These are phyloP conservation scores for Penicillium capsulatum DNA, from an alignment of 2,329 filamentous ascomycete species.

Conservation along the genomic window DNA sequence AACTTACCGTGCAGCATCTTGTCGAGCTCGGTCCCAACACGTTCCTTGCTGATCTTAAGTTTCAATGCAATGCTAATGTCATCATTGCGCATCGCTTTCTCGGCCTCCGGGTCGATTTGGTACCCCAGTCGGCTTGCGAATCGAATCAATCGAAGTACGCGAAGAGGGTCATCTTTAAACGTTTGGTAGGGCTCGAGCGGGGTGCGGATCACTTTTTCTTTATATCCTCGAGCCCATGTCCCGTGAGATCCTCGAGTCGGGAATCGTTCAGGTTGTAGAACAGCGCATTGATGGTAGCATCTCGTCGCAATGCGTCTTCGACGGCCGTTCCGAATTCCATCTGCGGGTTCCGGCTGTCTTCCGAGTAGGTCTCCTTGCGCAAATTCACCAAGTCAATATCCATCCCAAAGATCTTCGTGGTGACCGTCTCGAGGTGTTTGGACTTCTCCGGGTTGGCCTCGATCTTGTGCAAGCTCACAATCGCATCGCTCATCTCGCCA, in stretches of 20 bases:
- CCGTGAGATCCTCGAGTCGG: slow-evolving; percentile 78
- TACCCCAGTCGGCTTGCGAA: slow-evolving; percentile 86
- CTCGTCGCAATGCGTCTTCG: slow-evolving; percentile 82
- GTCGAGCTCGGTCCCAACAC: slow-evolving; percentile 79
- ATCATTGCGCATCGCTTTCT: slow-evolving; percentile 69
- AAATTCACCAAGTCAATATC: slow-evolving; percentile 95
- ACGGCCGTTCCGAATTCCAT: slow-evolving; percentile 91
- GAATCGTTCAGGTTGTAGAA: slow-evolving; percentile 89
- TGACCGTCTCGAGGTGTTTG: slow-evolving; percentile 91
- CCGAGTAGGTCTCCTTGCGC: slow-evolving; percentile 82
- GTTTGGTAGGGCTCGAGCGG: slow-evolving; percentile 85
- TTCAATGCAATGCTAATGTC: slow-evolving; percentile 75
- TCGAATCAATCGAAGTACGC: slow-evolving; percentile 79
- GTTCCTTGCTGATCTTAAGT: slow-evolving; percentile 85
- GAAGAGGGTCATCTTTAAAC: slow-evolving; percentile 87
- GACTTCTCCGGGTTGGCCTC: slow-evolving; percentile 92
- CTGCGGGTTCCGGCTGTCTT: slow-evolving; percentile 83
- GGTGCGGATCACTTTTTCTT: slow-evolving; percentile 69
- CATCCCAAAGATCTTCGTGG: slow-evolving; percentile 75
- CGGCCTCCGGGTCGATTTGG: slow-evolving; percentile 65
- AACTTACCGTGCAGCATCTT: slow-evolving; percentile 76
- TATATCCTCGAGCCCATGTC: slow-evolving; percentile 70
- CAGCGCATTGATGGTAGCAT: slow-evolving; percentile 91
- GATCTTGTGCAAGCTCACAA: slow-evolving; percentile 80
- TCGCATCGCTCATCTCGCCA: slow-evolving; percentile 56